Evolutionary conservation across 2,329 filamentous ascomycete genomes (phyloP).

Genomic region (Venturia effusa): DNA sequence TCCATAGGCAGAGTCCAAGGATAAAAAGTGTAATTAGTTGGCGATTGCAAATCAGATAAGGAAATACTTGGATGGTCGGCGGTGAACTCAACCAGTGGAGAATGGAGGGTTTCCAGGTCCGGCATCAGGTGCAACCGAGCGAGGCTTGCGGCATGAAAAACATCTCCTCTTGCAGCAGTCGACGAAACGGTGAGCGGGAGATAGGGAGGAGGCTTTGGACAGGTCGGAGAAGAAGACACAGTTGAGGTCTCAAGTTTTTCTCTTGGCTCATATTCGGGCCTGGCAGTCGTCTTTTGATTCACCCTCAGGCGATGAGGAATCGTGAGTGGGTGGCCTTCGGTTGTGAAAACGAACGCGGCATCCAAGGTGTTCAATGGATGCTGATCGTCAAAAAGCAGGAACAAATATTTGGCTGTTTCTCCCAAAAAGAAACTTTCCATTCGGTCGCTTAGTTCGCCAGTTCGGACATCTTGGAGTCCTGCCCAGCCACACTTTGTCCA

Average conservation of each 20-base stretch:
- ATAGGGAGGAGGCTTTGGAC: conserved; percentile 49
- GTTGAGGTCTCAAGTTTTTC: conserved; percentile 13
- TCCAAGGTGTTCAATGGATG: conserved; percentile 85
- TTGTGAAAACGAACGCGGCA: conserved; percentile 84
- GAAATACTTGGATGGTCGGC: conserved; percentile 44
- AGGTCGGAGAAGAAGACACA: conserved; percentile 38
- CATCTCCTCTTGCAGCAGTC: conserved; percentile 65
- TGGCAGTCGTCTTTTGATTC: neutral
- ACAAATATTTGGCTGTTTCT: conserved; percentile 93
- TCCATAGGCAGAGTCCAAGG: conserved; percentile 81
- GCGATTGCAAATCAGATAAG: conserved; percentile 44
- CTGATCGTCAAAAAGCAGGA: conserved; percentile 73
- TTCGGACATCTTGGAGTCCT: conserved; percentile 50
- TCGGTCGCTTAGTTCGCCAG: conserved; percentile 78
- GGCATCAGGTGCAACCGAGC: conserved; percentile 72
- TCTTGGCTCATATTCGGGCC: conserved; percentile 7
- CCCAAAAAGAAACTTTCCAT: conserved; percentile 99
- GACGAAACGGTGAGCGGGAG: conserved; percentile 65
- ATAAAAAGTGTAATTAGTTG: conserved; percentile 73
- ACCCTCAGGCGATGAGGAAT: conserved; percentile 46
- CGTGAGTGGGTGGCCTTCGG: conserved; percentile 86
- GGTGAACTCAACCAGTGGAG: conserved; percentile 43
- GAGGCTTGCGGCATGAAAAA: conserved; percentile 82
- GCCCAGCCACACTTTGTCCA: conserved; percentile 91
- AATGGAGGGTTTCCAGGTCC: conserved; percentile 44